Base-by-base conservation (phyloP, 495 filamentous ascomycete species). In the Aspergillus affinis region DNA sequence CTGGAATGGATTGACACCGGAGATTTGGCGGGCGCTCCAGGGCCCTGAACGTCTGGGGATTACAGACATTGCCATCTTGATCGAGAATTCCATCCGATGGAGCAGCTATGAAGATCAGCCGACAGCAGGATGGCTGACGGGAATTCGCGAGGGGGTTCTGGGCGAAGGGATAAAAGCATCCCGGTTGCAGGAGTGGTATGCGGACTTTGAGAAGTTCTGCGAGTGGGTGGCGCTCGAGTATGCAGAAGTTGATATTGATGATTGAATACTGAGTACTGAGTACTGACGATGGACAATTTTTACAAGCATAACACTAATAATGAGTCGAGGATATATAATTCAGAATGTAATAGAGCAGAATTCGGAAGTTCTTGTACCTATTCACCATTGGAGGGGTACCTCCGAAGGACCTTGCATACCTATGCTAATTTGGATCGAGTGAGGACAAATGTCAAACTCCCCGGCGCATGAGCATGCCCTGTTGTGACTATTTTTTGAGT, bases 21-120 rank as follows among this genome's bases (percentile, higher is more conserved):
- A 96, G 67, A 95, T 93, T 73, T 97, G 92, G 92, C 90, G 93
- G 72, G 89, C 89, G 6, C 74, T 98, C 45, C 91, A 94, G 65
- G 90, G 88, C 2, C 89, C 91, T 76, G 85, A 95, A 56, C 93
- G 91, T 62, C 81, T 96, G 23, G 94, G 92, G 15, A 72, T 96
- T 23, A 66, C 69, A 1, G 74, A 73, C 5, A 62, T 98, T 45
- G 93, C 91, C 5, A 87, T 87, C 64, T 79, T 98, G 65, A 93
- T 90, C 15, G 91, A 97, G 78, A 98, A 95, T 59, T 95, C 92
- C 56, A 87, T 98, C 45, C 81, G 88, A 29, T 97, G 90, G 89
- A 91, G 92, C 21, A 87, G 88, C 32, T 97, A 90, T 68, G 90
- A 92, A 66, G 93, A 97, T 65, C 87, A 89, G 66, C 75, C 72